Conservation (phyloP, 176 grass and related monocot species). For the Aegilops speltoides region DNA sequence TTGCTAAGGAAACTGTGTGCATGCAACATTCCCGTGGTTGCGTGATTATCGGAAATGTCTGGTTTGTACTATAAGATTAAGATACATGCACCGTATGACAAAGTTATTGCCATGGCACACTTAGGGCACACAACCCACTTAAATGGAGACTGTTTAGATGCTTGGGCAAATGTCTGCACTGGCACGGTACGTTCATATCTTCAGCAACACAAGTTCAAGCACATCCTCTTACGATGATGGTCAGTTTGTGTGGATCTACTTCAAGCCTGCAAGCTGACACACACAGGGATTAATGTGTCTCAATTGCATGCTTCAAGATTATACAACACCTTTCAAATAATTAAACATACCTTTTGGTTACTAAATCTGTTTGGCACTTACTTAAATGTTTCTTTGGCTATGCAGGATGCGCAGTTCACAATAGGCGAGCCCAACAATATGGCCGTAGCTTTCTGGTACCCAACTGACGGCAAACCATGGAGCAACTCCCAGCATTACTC, state of each 20-base stretch:
- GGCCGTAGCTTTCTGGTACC: conserved; percentile 95
- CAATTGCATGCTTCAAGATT: conserved; percentile 1
- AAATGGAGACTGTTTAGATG: neutral
- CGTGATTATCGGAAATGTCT: neutral
- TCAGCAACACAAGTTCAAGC: neutral
- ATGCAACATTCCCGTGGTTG: neutral
- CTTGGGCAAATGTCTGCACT: neutral
- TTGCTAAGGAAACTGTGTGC: neutral
- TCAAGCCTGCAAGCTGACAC: neutral
- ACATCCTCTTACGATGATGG: neutral
- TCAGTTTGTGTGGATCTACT: neutral
- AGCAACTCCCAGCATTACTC: conserved; percentile 82
- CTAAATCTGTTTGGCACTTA: neutral
- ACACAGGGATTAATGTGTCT: neutral
- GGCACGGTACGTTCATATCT: neutral
- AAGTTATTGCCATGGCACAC: neutral
- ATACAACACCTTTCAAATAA: neutral
- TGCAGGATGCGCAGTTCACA: conserved; percentile 95
- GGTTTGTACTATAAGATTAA: conserved; percentile 8
- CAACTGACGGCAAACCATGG: conserved; percentile 66
- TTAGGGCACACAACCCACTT: neutral
- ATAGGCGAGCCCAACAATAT: conserved; percentile 74
- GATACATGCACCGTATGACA: neutral
- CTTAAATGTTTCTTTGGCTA: conserved; percentile 22
- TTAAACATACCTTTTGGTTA: neutral